phyloP scores from a whole-genome alignment of 352 stramenopile species.

The Globisporangium cystogenes region DNA sequence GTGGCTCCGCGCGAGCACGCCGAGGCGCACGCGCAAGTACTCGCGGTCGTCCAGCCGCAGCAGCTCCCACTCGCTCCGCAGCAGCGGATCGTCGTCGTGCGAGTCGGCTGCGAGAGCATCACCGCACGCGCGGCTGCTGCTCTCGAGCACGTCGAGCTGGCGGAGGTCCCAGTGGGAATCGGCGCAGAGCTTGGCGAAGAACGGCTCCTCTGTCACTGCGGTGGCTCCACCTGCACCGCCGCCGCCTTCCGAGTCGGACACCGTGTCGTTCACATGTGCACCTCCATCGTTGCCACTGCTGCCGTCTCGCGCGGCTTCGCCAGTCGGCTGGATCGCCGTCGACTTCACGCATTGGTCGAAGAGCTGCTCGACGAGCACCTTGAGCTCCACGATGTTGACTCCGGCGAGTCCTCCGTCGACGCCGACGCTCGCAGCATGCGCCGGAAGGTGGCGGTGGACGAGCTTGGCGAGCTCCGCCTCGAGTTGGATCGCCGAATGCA shows the following conservation, averaged over 20 bases:
- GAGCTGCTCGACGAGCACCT: conserved; percentile 12
- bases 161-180: conserved; percentile 12
- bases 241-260: background rate
- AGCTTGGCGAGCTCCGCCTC: conserved; percentile 23
- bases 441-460: conserved; percentile 10
- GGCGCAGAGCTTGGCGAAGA: conserved; percentile 1
- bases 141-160: conserved; percentile 12
- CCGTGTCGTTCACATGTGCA: background rate
- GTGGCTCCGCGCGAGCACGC: conserved; percentile 26
- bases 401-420: conserved; percentile 4
- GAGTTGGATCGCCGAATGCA: conserved; percentile 23
- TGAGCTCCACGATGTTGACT: conserved; percentile 9
- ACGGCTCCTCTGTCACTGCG: background rate
- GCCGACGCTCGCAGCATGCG: background rate
- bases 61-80: conserved; percentile 35
- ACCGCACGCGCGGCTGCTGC: background rate
- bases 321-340: background rate
- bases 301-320: background rate
- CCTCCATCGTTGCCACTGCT: background rate
- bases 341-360: conserved; percentile 5
- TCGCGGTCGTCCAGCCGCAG: conserved; percentile 23
- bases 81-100: conserved; percentile 23
- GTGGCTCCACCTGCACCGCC: too few species aligned
- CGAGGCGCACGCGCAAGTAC: conserved; percentile 31
- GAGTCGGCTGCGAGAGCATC: conserved; percentile 1